Conservation (phyloP, 2,329 filamentous ascomycete genomes). For the Sclerotinia nivalis region DNA sequence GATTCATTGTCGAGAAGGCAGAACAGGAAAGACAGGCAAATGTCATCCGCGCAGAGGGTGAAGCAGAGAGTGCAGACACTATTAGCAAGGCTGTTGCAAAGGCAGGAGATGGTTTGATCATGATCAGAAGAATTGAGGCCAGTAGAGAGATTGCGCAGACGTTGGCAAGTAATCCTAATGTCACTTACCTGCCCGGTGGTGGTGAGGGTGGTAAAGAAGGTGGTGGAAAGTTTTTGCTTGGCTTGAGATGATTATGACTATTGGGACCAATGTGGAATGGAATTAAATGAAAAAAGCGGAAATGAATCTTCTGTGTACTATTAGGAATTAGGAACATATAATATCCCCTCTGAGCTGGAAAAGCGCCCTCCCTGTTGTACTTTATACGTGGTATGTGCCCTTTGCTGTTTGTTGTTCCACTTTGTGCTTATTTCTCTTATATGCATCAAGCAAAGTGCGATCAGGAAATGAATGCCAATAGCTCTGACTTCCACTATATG, state of each 20-base stretch:
- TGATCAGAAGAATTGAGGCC: slow-evolving; percentile 97
- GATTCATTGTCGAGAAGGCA: slow-evolving; percentile 97
- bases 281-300: slow-evolving; percentile 15
- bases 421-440: neutral
- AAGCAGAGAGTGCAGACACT: slow-evolving; percentile 94
- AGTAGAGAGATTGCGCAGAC: slow-evolving; percentile 94
- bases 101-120: slow-evolving; percentile 87
- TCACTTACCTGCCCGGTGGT: slow-evolving; percentile 87
- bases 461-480: neutral
- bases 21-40: slow-evolving; percentile 99
- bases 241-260: slow-evolving; percentile 51
- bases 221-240: slow-evolving; percentile 64
- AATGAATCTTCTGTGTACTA: slow-evolving; percentile 21
- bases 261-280: slow-evolving; percentile 5
- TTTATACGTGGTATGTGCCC: neutral
- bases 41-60: slow-evolving; percentile 96
- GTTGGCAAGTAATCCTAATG: slow-evolving; percentile 86
- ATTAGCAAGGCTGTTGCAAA: slow-evolving; percentile 93
- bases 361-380: neutral
- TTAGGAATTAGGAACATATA: slow-evolving; percentile 25
- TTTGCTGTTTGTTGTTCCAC: neutral
- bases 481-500: neutral
- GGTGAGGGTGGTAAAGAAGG: slow-evolving; percentile 57
- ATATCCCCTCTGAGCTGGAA: slow-evolving; percentile 20
- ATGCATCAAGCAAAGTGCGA: neutral